Conservation (phyloP, 1,139 yeast genomes). For the Nakaseomyces glabratus region DNA sequence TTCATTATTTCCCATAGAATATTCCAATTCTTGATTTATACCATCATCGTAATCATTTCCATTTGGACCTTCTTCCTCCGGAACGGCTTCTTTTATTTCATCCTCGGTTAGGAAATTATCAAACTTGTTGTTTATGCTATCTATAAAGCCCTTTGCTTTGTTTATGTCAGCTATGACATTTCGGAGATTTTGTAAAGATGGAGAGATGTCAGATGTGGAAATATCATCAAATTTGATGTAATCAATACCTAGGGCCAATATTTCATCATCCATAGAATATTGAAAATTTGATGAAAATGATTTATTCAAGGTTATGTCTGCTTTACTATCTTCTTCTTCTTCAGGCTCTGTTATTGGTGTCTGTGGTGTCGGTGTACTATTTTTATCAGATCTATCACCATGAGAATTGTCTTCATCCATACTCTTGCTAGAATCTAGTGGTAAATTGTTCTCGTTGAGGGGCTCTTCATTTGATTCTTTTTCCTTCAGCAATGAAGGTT, state of each 20-base stretch:
- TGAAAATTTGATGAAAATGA: constrained; percentile 4
- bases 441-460: constrained; percentile 1
- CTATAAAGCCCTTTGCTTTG: constrained; percentile 45
- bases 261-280: constrained; percentile 24
- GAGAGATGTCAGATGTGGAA: constrained; percentile 44
- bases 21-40: constrained; percentile 17
- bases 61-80: constrained; percentile 27
- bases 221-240: constrained; percentile 32
- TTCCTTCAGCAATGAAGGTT: constrained; percentile 8
- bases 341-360: neutral
- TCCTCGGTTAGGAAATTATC: constrained; percentile 28
- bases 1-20: constrained; percentile 28
- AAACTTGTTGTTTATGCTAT: constrained; percentile 37
- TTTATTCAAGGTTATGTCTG: constrained; percentile 1
- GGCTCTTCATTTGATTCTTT: neutral
- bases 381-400: neutral
- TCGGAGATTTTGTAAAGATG: constrained; percentile 51
- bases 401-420: neutral
- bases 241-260: constrained; percentile 28
- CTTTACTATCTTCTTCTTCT: constrained; percentile 1
- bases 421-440: neutral
- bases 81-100: constrained; percentile 33
- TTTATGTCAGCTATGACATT: constrained; percentile 50
- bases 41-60: constrained; percentile 17
- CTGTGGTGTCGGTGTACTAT: constrained; percentile 1